phyloP scores from a whole-genome alignment of 805 yeast species.

The Suhomyces faveliae region DNA sequence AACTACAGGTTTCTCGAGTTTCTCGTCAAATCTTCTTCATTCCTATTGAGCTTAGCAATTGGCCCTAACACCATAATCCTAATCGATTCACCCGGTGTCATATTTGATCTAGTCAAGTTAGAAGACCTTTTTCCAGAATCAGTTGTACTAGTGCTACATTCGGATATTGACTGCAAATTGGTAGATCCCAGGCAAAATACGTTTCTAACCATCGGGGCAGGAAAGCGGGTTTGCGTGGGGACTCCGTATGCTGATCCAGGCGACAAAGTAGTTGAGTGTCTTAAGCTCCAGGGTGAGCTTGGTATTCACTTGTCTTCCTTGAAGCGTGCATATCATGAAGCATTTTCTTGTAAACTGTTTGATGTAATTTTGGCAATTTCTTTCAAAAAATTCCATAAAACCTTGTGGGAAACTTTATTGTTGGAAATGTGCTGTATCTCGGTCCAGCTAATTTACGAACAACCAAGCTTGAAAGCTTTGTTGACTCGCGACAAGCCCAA shows the following conservation, averaged over 20 bases:
- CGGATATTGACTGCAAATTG: constrained; percentile 9
- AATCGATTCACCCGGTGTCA: constrained; percentile 4
- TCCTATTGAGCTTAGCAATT: constrained; percentile 2
- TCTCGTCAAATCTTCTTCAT: constrained; percentile 1
- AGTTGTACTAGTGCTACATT: constrained; percentile 9
- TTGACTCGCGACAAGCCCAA: neutral
- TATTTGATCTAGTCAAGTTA: neutral
- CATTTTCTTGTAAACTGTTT: neutral
- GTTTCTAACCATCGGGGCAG: neutral
- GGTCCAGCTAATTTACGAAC: neutral
- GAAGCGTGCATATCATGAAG: neutral
- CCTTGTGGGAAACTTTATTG: neutral
- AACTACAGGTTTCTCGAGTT: constrained; percentile 8
- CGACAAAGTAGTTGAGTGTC: neutral
- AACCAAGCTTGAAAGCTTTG: neutral
- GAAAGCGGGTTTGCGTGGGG: neutral
- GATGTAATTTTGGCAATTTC: neutral
- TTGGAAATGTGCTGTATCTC: neutral
- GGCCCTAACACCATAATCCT: constrained; percentile 2
- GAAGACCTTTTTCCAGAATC: neutral
- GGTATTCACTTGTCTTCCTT: neutral
- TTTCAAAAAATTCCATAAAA: neutral
- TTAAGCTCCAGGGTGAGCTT: neutral
- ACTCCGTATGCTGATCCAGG: neutral
- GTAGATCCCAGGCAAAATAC: neutral